Percentiles rank a stretch among this genome's conserved stretches.
phyloP scores from a whole-genome alignment of 345 rosid species.

The Bruguiera parviflora region DNA sequence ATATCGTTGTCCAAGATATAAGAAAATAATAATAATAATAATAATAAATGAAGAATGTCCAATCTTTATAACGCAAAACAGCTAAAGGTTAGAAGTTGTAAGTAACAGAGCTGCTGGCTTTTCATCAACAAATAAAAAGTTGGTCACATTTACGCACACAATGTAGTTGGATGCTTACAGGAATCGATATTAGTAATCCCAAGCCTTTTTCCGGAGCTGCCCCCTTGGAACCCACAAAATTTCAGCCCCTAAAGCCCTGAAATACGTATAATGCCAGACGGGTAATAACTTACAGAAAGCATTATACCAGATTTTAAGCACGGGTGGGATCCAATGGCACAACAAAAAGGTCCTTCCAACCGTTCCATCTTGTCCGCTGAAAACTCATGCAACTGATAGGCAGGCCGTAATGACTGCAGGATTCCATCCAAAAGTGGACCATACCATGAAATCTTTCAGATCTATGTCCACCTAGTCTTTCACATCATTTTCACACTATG shows the following conservation, averaged over 20 bases:
- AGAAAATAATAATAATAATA: no score
- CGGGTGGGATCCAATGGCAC: not conserved
- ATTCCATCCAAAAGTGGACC: slow-evolving; percentile 8
- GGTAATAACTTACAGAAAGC: slow-evolving; percentile 8
- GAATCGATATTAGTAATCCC: no score
- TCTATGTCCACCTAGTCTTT: not conserved
- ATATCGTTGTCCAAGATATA: no score
- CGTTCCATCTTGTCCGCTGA: slow-evolving; percentile 2
- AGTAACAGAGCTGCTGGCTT: no score
- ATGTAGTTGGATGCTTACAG: no score
- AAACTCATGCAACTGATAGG: not conserved
- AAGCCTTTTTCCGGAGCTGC: slow-evolving; percentile 1
- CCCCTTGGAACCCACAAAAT: slow-evolving; percentile 16
- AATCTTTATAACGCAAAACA: no score
- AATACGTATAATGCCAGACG: not conserved
- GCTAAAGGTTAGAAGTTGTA: no score
- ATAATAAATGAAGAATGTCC: no score
- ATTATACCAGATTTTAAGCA: not conserved
- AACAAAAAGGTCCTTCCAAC: not conserved
- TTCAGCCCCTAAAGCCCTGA: slow-evolving; percentile 6
- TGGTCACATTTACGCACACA: no score
- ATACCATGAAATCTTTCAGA: slow-evolving; percentile 12
- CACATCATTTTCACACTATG: slow-evolving; percentile 16
- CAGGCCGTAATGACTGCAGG: slow-evolving; percentile 1
- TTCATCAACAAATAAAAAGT: no score